Evolutionary conservation across 176 grass and related monocot genomes (phyloP), one percentile per base, ranked within the genome.

Genomic region (Neostapfia colusana): DNA sequence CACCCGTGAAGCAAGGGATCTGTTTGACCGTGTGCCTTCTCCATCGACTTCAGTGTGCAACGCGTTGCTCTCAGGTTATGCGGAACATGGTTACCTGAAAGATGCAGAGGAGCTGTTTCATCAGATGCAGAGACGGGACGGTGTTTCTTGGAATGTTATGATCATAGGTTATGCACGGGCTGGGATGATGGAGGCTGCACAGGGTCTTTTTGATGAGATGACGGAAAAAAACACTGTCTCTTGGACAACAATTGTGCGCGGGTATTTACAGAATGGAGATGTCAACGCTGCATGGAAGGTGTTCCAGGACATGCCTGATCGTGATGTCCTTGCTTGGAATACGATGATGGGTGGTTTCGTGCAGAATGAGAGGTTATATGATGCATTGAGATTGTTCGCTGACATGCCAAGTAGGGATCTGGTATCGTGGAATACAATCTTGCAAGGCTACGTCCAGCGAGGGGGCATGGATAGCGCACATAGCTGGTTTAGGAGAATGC

Each of bases 361-460:
- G 37, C 67, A 63, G 79, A 85, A 73, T 31, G 78, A 73, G 26
- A 83, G 85, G 91, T 65, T 93, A 31, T 81, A 90, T 50, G 84
- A 90, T 39, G 91, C 91, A 21, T 72, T 93, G 75, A 63, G 35
- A 69, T 82, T 93, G 75, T 93, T 93, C 3, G 8, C 46, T 67
- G 74, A 80, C 49, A 93, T 90, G 91, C 91, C 87, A 17, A n/a
- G 69, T 27, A 90, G 53, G 69, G 91, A 93, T 79, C 75, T 83
- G 38, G 79, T 93, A 49, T 88, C 91, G 10, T 93, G 87, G 91
- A 93, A 93, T 69, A 87, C 82, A 48, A 85, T 93, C 35, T 93
- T 93, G 64, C 84, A 93, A 55, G 87, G 91, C 25, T 93, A 90
- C 20, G 70, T 90, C 79, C 87, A 82, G 69, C 70, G 63, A 49